These are phyloP conservation scores for Suhomyces ambrosiae DNA, from an alignment of 1,139 yeast genomes.

Conservation along the genomic window DNA sequence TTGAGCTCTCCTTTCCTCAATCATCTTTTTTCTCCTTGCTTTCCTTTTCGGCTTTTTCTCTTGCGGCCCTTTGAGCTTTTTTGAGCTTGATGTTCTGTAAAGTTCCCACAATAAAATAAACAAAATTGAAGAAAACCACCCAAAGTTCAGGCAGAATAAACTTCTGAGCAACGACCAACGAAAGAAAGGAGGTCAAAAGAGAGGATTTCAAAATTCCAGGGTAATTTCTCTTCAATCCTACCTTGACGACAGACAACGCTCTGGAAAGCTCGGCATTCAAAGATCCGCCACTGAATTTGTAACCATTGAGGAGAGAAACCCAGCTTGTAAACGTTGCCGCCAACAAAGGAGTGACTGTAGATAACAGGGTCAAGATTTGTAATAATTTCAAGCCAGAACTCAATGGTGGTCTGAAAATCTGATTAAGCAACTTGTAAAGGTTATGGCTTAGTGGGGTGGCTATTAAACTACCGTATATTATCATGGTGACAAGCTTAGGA, in stretches of 20 bases:
- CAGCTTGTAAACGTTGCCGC: conserved; percentile 59
- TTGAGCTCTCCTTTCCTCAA: not conserved
- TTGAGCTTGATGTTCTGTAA: conserved; percentile 73
- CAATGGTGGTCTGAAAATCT: conserved; percentile 42
- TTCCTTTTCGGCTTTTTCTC: conserved; percentile 4
- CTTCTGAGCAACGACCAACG: conserved; percentile 72
- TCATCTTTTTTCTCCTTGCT: conserved; percentile 7
- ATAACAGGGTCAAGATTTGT: conserved; percentile 63
- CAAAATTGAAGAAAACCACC: conserved; percentile 80
- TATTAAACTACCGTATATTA: conserved; percentile 68
- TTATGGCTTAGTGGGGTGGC: conserved; percentile 78
- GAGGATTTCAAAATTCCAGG: conserved; percentile 62
- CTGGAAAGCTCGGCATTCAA: conserved; percentile 26
- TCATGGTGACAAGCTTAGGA: conserved; percentile 62
- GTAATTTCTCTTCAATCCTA: conserved; percentile 54
- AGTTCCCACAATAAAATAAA: conserved; percentile 76
- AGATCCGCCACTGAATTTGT: conserved; percentile 16
- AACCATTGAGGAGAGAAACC: conserved; percentile 49
- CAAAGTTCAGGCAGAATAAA: conserved; percentile 73
- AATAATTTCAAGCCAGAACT: conserved; percentile 45
- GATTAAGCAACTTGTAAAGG: conserved; percentile 51
- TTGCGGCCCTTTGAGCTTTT: conserved; percentile 32
- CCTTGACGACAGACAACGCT: conserved; percentile 24
- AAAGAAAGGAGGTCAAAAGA: conserved; percentile 63
- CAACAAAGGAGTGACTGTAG: conserved; percentile 65